Conservation (phyloP, 83 land plant species). For the Thuja plicata region DNA sequence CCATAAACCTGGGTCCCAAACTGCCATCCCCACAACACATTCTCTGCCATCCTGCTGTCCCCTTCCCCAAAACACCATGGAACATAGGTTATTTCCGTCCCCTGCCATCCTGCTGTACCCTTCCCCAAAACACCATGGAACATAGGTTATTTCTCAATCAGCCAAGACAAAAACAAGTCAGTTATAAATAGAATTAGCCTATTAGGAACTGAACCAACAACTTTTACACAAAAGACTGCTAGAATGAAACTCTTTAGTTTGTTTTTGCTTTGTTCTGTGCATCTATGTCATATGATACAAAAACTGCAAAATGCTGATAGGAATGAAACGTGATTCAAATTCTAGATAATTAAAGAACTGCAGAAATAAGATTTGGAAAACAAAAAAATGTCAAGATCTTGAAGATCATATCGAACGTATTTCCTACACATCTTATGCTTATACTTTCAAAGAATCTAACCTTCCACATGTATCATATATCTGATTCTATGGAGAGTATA, state of each 20-base stretch:
- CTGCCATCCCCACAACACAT: too few relatives aligned
- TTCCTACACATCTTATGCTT: neutral
- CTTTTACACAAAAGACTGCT: neutral
- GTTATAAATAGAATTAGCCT: neutral
- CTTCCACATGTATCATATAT: neutral
- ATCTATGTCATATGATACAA: neutral
- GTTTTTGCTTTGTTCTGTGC: neutral
- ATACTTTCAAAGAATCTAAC: neutral
- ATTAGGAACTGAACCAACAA: neutral
- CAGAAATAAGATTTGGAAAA: neutral
- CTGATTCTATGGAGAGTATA: neutral
- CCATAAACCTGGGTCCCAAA: too few relatives aligned
- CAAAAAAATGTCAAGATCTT: neutral
- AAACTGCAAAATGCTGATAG: conserved; percentile 2
- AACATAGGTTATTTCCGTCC: too few relatives aligned
- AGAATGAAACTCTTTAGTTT: neutral
- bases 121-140: too few relatives aligned
- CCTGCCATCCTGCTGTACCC: too few relatives aligned
- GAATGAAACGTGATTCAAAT: neutral
- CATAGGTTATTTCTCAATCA: too few relatives aligned
- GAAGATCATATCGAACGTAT: neutral
- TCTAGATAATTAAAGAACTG: neutral
- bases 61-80: too few relatives aligned
- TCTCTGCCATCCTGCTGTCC: too few relatives aligned
- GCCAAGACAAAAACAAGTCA: neutral